Percentiles rank a stretch among this genome's conserved stretches.
Evolutionary conservation across 140 eudicot genomes (phyloP).

Genomic region (Oenanthe javanica): DNA sequence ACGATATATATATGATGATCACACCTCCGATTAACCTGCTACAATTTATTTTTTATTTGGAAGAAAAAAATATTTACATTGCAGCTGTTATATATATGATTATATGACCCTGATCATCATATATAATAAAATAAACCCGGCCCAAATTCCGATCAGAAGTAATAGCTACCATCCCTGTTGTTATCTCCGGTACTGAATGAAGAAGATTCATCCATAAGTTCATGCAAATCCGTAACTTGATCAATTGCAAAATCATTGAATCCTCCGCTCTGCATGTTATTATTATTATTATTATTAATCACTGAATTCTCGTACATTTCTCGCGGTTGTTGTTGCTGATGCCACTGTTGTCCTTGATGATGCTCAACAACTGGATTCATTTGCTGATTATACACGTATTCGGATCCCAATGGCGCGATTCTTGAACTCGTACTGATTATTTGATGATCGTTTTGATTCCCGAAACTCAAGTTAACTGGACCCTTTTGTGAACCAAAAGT

Average conservation of each 20-base stretch:
- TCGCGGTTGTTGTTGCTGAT: neutral
- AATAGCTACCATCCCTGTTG: neutral
- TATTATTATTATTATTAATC: neutral
- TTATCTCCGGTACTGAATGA: neutral
- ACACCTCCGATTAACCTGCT: neutral
- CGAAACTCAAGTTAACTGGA: constrained; percentile 9
- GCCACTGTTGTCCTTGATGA: neutral
- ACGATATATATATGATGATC: neutral
- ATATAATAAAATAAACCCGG: neutral
- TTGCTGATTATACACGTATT: neutral
- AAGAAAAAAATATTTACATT: constrained; percentile 5
- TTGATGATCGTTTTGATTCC: neutral
- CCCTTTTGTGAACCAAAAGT: constrained; percentile 5
- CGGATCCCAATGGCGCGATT: neutral
- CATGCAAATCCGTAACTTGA: constrained; percentile 2
- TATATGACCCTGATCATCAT: neutral
- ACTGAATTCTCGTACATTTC: neutral
- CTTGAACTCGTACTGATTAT: constrained; percentile 1
- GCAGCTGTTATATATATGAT: neutral
- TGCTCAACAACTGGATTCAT: neutral
- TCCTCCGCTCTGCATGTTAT: neutral
- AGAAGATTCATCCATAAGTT: constrained; percentile 12
- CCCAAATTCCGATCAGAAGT: neutral
- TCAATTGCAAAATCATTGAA: constrained; percentile 5
- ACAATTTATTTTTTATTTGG: neutral